These are phyloP conservation scores for Saksenaea oblongispora DNA, from an alignment of 371 early-diverging fungal species.

Conservation along the genomic window DNA sequence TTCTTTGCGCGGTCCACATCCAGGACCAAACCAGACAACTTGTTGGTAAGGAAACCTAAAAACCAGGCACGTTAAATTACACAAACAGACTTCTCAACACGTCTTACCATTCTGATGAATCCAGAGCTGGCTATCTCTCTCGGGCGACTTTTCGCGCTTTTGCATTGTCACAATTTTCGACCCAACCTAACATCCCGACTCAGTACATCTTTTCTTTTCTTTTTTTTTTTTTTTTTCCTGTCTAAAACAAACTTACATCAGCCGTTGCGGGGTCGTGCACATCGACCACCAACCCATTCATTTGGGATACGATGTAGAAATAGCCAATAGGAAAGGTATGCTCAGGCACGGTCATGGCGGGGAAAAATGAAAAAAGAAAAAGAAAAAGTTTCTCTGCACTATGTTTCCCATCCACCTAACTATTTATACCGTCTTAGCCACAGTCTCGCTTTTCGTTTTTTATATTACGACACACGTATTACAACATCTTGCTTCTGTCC, in stretches of 20 bases:
- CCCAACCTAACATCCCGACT: constrained; percentile 8
- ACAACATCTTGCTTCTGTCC: constrained; percentile 3
- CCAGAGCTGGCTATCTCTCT: constrained; percentile 19
- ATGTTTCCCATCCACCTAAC: too few relatives aligned
- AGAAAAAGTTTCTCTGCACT: background rate
- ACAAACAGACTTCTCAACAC: background rate
- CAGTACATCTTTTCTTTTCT: background rate
- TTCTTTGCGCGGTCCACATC: constrained; percentile 35
- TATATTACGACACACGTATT: constrained; percentile 3
- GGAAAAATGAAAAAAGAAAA: background rate
- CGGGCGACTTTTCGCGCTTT: constrained; percentile 14
- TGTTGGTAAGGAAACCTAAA: constrained; percentile 43
- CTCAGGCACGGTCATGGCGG: constrained; percentile 29
- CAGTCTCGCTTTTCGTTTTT: constrained; percentile 1
- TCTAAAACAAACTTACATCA: constrained; percentile 18
- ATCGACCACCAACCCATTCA: constrained; percentile 23
- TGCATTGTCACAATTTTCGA: constrained; percentile 12
- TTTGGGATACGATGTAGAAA: constrained; percentile 24
- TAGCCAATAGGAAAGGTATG: constrained; percentile 29
- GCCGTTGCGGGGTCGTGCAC: constrained; percentile 23
- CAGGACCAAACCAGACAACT: constrained; percentile 32
- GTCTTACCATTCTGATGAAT: constrained; percentile 28
- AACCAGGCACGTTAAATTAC: background rate
- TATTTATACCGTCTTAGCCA: background rate
- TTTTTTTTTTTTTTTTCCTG: background rate